Conservation (phyloP, 1,284 basidiomycete genomes). For the Phenoliferia sp. region DNA sequence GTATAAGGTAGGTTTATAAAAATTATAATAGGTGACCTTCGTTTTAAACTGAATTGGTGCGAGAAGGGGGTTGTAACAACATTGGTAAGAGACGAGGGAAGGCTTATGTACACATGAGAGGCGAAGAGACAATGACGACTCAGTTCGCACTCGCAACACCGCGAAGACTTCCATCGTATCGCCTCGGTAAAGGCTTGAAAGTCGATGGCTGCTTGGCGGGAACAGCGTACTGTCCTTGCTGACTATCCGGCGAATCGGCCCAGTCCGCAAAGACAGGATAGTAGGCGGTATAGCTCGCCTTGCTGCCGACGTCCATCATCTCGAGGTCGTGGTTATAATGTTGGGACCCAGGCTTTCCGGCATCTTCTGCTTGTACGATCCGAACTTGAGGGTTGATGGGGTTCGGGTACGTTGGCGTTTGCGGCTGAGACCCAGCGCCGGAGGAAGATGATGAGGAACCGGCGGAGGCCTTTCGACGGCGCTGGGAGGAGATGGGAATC, state of each 20-base stretch:
- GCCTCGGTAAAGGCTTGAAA: not conserved
- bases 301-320: constrained; percentile 3
- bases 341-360: not conserved
- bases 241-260: constrained; percentile 20
- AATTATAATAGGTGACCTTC: too few species aligned
- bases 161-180: not conserved
- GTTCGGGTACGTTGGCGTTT: constrained; percentile 18
- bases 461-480: constrained; percentile 19
- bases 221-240: not conserved
- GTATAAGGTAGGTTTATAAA: too few species aligned
- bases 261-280: constrained; percentile 31
- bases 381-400: not conserved
- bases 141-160: too few species aligned
- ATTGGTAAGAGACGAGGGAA: not conserved
- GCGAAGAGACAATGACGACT: not conserved
- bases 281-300: constrained; percentile 29
- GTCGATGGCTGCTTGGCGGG: not conserved
- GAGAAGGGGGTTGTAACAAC: not conserved
- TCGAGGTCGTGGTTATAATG: not conserved
- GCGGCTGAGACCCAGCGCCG: constrained; percentile 21
- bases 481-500: constrained; percentile 2
- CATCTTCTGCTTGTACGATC: not conserved
- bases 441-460: constrained; percentile 29
- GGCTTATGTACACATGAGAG: not conserved
- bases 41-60: not conserved